phyloP scores from a whole-genome alignment of 2,329 filamentous ascomycete genomes.

The Sporothrix phasma region DNA sequence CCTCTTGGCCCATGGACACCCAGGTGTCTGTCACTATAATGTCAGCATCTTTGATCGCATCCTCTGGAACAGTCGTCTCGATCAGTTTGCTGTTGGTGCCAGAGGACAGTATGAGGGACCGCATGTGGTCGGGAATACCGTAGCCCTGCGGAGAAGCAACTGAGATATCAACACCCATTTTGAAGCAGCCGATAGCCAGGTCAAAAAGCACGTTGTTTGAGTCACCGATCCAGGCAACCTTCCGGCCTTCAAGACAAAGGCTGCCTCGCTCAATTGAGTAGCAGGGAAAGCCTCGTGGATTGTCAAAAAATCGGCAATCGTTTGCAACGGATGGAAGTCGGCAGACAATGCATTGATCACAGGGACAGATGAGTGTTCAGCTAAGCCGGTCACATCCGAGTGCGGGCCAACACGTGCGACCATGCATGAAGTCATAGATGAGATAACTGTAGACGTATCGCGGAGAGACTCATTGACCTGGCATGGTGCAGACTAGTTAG shows the following conservation, averaged over 20 bases:
- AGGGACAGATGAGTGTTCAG: conserved; percentile 63
- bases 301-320: conserved; percentile 87
- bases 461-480: conserved; percentile 88
- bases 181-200: conserved; percentile 75
- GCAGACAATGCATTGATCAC: conserved; percentile 85
- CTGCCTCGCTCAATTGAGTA: conserved; percentile 26
- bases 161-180: conserved; percentile 75
- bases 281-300: conserved; percentile 67
- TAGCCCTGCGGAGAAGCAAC: conserved; percentile 84
- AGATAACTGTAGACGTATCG: conserved; percentile 85
- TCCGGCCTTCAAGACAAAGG: conserved; percentile 70
- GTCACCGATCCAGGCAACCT: conserved; percentile 93
- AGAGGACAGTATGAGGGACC: conserved; percentile 57
- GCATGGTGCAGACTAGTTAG: background rate
- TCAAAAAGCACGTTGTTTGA: conserved; percentile 97
- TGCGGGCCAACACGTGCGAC: conserved; percentile 71
- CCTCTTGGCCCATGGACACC: conserved; percentile 97
- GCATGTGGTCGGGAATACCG: conserved; percentile 67
- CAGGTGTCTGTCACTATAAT: conserved; percentile 94
- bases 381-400: conserved; percentile 61
- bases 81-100: conserved; percentile 49
- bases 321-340: conserved; percentile 88
- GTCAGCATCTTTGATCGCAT: conserved; percentile 76
- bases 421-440: conserved; percentile 82
- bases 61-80: conserved; percentile 72